Percentiles rank a stretch among this genome's conserved stretches.
These are phyloP conservation scores for Spizellomyces sp. DNA, from an alignment of 192 early-diverging fungal species.

Conservation along the genomic window DNA sequence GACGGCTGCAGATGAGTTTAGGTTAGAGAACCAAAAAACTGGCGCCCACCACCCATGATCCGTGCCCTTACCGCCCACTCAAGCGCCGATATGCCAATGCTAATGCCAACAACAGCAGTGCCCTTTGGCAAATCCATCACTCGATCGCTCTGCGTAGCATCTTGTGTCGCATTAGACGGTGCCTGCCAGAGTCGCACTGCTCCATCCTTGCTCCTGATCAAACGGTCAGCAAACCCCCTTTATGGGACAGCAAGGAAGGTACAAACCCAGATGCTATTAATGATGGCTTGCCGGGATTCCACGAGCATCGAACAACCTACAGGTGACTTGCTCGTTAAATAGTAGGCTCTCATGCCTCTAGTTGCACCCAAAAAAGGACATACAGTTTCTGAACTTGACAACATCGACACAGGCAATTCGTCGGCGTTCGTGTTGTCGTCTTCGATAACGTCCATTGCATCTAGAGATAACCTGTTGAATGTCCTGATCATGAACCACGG, in stretches of 20 bases:
- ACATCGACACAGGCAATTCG: too few relatives aligned
- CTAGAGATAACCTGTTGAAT: too few relatives aligned
- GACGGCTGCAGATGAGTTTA: constrained; percentile 55
- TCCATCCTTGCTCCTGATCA: constrained; percentile 71
- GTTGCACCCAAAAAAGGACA: too few relatives aligned
- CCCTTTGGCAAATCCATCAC: constrained; percentile 48
- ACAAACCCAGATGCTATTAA: constrained; percentile 81
- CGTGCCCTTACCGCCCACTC: constrained; percentile 21
- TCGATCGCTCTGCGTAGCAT: too few relatives aligned
- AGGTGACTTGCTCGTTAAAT: too few relatives aligned
- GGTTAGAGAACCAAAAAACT: constrained; percentile 8
- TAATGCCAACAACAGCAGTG: too few relatives aligned
- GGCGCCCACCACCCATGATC: background rate
- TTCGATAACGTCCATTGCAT: too few relatives aligned
- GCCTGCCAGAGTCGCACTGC: constrained; percentile 87
- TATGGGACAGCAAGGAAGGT: background rate
- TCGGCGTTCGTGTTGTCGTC: too few relatives aligned
- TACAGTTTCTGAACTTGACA: too few relatives aligned
- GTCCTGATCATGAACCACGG: too few relatives aligned
- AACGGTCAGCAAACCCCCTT: background rate
- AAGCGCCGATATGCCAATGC: constrained; percentile 77
- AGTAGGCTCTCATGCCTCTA: too few relatives aligned
- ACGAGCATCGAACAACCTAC: constrained; percentile 59
- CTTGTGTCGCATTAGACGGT: constrained; percentile 43
- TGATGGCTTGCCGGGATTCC: constrained; percentile 69